These are phyloP conservation scores for Lactarius akahatsu DNA, from an alignment of 768 basidiomycete species.

Conservation along the genomic window DNA sequence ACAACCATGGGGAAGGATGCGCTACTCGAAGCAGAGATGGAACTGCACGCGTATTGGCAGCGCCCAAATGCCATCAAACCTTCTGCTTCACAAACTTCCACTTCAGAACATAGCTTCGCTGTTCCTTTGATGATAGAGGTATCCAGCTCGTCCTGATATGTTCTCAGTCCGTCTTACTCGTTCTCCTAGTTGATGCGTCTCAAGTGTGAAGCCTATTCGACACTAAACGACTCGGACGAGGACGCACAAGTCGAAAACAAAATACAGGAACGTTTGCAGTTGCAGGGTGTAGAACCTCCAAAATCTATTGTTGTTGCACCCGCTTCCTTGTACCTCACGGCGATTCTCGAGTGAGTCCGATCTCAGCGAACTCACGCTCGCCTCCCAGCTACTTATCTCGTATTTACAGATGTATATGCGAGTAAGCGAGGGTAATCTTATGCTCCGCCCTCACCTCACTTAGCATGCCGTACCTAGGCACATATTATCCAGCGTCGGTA, in stretches of 20 bases:
- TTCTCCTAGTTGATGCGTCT: slow-evolving; percentile 65
- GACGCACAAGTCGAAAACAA: slow-evolving; percentile 62
- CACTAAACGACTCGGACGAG: slow-evolving; percentile 77
- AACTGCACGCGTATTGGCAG: slow-evolving; percentile 87
- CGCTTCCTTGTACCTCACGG: slow-evolving; percentile 86
- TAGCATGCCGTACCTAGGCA: slow-evolving; percentile 52
- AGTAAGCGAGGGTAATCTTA: slow-evolving; percentile 51
- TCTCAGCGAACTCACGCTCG: background rate
- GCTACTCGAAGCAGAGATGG: slow-evolving; percentile 88
- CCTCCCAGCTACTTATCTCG: slow-evolving; percentile 26
- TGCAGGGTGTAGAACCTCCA: slow-evolving; percentile 41
- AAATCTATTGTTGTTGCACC: slow-evolving; percentile 61
- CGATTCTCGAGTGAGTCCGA: slow-evolving; percentile 82
- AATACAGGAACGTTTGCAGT: slow-evolving; percentile 60
- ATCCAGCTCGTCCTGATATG: slow-evolving; percentile 30
- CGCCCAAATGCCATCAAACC: slow-evolving; percentile 48
- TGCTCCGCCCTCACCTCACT: slow-evolving; percentile 10
- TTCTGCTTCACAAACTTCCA: slow-evolving; percentile 39
- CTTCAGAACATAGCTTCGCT: slow-evolving; percentile 59
- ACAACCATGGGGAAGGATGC: slow-evolving; percentile 89
- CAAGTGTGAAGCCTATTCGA: slow-evolving; percentile 88
- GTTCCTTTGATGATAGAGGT: slow-evolving; percentile 79
- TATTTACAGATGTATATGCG: slow-evolving; percentile 71
- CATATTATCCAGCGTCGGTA: slow-evolving; percentile 76
- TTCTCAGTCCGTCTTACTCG: slow-evolving; percentile 19